A percentile compares a stretch with the other conserved stretches of the same genome.
phyloP scores from a whole-genome alignment of 2,329 filamentous ascomycete species.

The Eutypella sp. region DNA sequence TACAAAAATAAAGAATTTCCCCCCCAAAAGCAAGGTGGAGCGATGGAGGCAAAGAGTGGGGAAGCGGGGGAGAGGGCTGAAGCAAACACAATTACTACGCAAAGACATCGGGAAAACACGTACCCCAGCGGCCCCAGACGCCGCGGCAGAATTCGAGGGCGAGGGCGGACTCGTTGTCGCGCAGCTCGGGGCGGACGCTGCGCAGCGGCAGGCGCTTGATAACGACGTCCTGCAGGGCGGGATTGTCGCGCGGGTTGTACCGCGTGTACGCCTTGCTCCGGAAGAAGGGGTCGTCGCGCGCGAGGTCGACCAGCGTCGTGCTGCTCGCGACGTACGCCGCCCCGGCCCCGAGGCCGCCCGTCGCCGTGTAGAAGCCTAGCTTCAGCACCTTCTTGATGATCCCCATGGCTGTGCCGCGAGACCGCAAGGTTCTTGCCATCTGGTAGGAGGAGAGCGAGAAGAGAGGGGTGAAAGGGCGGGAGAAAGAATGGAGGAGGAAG shows the following conservation, averaged over 20 bases:
- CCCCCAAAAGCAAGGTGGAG: too few relatives aligned
- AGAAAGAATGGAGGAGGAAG: too few relatives aligned
- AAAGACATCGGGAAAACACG: too few relatives aligned
- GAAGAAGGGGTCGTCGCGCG: constrained; percentile 58
- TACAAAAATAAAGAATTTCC: too few relatives aligned
- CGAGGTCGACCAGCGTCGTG: constrained; percentile 52
- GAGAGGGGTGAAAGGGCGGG: too few relatives aligned
- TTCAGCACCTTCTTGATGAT: constrained; percentile 40
- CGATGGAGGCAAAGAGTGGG: too few relatives aligned
- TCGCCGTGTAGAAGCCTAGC: constrained; percentile 39
- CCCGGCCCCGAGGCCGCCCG: constrained; percentile 45
- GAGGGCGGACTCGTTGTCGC: constrained; percentile 54
- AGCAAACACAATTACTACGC: constrained; percentile 1
- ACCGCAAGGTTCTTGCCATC: background rate
- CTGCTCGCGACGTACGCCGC: constrained; percentile 47
- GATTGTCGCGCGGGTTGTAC: constrained; percentile 59
- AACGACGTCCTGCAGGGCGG: constrained; percentile 59
- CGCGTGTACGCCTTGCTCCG: constrained; percentile 49
- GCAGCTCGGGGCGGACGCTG: constrained; percentile 60
- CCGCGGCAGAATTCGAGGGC: constrained; percentile 63
- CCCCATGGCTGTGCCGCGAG: constrained; percentile 39
- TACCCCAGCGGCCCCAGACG: constrained; percentile 62
- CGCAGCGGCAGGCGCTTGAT: constrained; percentile 57
- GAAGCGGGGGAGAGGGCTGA: too few relatives aligned
- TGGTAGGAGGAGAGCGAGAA: too few relatives aligned